Base-by-base conservation (phyloP, 768 basidiomycete species). In the Pisolithus sp. region DNA sequence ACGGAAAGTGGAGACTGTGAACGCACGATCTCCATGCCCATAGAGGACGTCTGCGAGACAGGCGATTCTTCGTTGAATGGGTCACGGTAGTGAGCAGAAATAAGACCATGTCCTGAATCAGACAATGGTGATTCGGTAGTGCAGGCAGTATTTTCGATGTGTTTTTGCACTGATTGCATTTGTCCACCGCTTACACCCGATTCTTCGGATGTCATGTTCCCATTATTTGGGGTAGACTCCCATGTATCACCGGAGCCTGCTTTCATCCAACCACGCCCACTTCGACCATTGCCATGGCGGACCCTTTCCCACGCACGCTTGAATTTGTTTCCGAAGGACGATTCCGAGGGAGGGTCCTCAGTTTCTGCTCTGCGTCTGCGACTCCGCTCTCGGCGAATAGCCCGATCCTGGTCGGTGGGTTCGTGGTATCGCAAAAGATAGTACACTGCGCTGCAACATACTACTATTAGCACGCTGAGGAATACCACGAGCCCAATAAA, bases 401-500 rank as follows among this genome's bases (percentile, higher is more conserved):
- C 62, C 10, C 72, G 72, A 17, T 75, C 71, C 53, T 68, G 67
- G 26, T 74, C 68, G 34, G 68, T 70, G 24, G 73, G 73, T 36
- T 71, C 70, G 61, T 79, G 72, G 46, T 78, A 64, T 39, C 77
- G 75, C 17, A 86, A 68, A 34, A 88, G 76, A 57, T 77, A 74
- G 62, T 77, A 75, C 37, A 83, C 76, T 34, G 75, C 82, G 15
- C 70, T 64, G 61, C 75, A 80, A 46, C 77, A 75, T 28, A 71
- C 59, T 52, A 83, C 56, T 62, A 86, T 77, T 49, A 87, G 68
- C 51, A 77, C 55, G 51, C 72, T 69, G 39, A 88, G 73, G 42
- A 70, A 64, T 36, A 85, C 76, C 38, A 87, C 72, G 37, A 87
- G 67, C 4, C 68, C 80, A 56, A 86, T 76, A 68, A 87, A 88